phyloP scores from a whole-genome alignment of 1,139 yeast genomes.

The Blastobotrys apis region DNA sequence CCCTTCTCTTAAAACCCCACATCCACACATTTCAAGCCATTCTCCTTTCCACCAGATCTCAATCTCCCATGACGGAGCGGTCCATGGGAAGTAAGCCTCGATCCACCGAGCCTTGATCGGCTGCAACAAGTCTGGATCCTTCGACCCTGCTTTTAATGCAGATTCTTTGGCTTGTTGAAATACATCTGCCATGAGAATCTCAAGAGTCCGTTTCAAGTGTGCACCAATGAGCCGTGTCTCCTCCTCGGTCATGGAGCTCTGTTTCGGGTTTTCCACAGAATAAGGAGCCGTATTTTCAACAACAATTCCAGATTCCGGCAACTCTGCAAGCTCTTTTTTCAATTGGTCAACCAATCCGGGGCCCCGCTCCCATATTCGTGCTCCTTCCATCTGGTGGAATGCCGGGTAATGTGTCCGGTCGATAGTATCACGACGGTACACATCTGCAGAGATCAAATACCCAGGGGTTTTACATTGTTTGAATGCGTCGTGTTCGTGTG shows the following conservation, averaged over 20 bases:
- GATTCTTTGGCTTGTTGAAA: slow-evolving; percentile 70
- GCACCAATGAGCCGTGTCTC: slow-evolving; percentile 67
- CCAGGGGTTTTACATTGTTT: slow-evolving; percentile 68
- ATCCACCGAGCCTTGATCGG: slow-evolving; percentile 92
- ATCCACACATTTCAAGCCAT: slow-evolving; percentile 97
- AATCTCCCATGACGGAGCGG: slow-evolving; percentile 97
- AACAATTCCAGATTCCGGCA: slow-evolving; percentile 61
- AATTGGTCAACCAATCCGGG: slow-evolving; percentile 45
- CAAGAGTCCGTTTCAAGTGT: slow-evolving; percentile 83
- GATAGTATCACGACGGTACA: slow-evolving; percentile 89
- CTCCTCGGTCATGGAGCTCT: slow-evolving; percentile 61
- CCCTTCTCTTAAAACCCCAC: slow-evolving; percentile 82
- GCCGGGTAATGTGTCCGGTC: slow-evolving; percentile 97
- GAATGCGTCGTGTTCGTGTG: slow-evolving; percentile 90
- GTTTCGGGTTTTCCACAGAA: slow-evolving; percentile 67
- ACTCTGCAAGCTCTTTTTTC: slow-evolving; percentile 53
- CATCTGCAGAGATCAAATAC: slow-evolving; percentile 90
- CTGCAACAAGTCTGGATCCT: slow-evolving; percentile 57
- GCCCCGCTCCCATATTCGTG: slow-evolving; percentile 69
- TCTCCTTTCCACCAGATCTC: slow-evolving; percentile 99
- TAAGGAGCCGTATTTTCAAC: slow-evolving; percentile 71
- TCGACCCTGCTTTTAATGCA: slow-evolving; percentile 63
- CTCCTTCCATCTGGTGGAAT: slow-evolving; percentile 98
- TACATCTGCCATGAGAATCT: slow-evolving; percentile 74
- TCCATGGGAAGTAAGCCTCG: slow-evolving; percentile 97